Evolutionary conservation across 306 rosid species (phyloP), one percentile per base, ranked within the genome.

Genomic region (Urtica urens): DNA sequence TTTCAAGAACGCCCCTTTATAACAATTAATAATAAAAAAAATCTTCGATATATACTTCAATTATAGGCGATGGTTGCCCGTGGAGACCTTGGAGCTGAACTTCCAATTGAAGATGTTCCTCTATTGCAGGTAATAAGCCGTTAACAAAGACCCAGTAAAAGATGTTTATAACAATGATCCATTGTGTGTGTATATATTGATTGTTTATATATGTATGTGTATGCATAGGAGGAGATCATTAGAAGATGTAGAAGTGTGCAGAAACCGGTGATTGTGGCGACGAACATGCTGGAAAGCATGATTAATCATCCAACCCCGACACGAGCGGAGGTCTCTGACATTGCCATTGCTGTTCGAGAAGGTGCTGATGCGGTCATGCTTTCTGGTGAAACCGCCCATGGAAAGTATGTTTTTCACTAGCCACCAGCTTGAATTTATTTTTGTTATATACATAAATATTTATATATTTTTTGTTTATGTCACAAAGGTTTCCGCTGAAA

Each of bases 341-440:
- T 90, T 62, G 90, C 95, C 40, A 85, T 90, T 58, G 92, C 99
- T 39, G 99, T 85, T 42, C 76, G 92, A 62, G 87, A 81, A 85
- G 82, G 95, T 62, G 68, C 95, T 35, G 99, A 90, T 77, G 99
- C 94, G 38, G 64, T 85, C 69, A 90, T 90, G 99, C 95, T 90
- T 55, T 90, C 99, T n/a, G 99, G 99, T 64, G 99, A 90, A 77
- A 90, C 99, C 64, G 99, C 99, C 40, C 95, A 90, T 59, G 99
- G 99, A 67, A 84, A 85, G 99, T 90, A 67, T 54, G 99, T 59
- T 54, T 46, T 47, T 65, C n/a, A n/a, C 14, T 35, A 20, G 11
- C 38, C 21, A n/a, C 46, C 1, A 14, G 23, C 12, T 18, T 18
- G n/a, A n/a, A 18, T 42, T 45, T 44, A 2, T 22, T n/a, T n/a